Evolutionary conservation across 495 filamentous ascomycete genomes (phyloP), one percentile per base, ranked within the genome.

Genomic region (Hypoxylon perforatum): DNA sequence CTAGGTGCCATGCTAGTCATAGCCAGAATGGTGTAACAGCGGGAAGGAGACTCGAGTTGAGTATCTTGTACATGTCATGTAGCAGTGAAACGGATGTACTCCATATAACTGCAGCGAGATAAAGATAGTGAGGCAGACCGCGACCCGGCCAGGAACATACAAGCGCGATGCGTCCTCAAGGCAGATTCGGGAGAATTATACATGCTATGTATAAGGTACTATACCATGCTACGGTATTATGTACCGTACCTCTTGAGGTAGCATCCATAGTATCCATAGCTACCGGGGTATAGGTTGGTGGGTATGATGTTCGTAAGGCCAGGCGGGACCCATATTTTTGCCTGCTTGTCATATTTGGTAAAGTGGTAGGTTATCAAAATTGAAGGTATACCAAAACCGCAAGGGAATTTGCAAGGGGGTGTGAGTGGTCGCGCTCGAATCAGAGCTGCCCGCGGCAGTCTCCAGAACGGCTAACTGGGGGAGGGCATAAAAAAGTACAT

Each of bases 41-140:
- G 57, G 62, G 61, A 50, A 70, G 36, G 23, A 39, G 22, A 54
- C 30, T 33, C 30, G 30, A 35, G 44, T 33, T n/a, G n/a, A 39
- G 15, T 39, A 22, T n/a, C 19, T 33, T 10, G 55, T 46, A 21
- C 11, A 11, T 17, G 35, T 38, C 42, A 41, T n/a, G 62, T 61
- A 60, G 45, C 41, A 63, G 54, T 65, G 66, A 65, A 69, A 65
- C 56, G 61, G 30, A 33, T 9, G 30, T 69, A 69, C 66, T 48
- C 61, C 63, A 70, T 65, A 66, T 70, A 61, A 54, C 62, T 70
- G 67, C 62, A 70, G 63, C 57, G 30, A 59, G 67, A 70, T 70
- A 70, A 70, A 70, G 47, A 70, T 67, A 70, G 62, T 41, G 39
- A 67, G 67, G 62, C 57, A 63, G 53, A 67, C 65, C 58, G 28